Evolutionary conservation across 2,329 filamentous ascomycete species (phyloP), one percentile per base, ranked within the genome.

Genomic region (Ploettnerulaceae sp.): DNA sequence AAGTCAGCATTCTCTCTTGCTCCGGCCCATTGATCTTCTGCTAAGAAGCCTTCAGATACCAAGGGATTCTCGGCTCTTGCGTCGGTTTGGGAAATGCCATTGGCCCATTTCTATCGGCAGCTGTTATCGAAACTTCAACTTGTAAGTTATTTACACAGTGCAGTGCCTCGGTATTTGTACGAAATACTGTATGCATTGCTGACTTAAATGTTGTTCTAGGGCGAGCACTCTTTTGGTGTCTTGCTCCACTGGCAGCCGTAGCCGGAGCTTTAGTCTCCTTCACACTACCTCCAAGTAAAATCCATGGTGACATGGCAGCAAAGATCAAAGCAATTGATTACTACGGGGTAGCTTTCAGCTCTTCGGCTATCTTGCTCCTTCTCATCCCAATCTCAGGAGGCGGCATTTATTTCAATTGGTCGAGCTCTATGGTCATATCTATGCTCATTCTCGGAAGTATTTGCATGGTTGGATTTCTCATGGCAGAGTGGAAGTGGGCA

Each of bases 341-440:
- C 52, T 71, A 66, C 18, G 81, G 81, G 1, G 67, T 79, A 1
- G 47, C 81, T 8, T 69, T 72, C 2, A 75, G 73, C 3, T 76
- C 76, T 0, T 64, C 72, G 5, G 78, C 72, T 0, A 73, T 82
- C 21, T 73, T 84, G 7, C 68, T 83, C 9, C 55, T 84, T 2
- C 67, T 84, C 14, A 79, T 85, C 34, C 81, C 81, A 0, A 72
- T 84, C 9, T 82, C 79, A 2, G 78, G 78, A 12, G 78, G 75
- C 47, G 77, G 75, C 1, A 70, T 72, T 0, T 77, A 78, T 48
- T 81, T 79, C 51, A 61, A 67, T 3, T 80, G 76, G 76, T 57
- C 68, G 21, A 77, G 73, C 7, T 67, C 77, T 0, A 71, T 80
- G 69, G 73, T 79, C 1, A 78, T 83, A 17, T 69, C 70, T 28